Percentiles rank a stretch among this genome's conserved stretches.
Evolutionary conservation across 805 yeast genomes (phyloP).

Genomic region (Metschnikowia vanudenii): DNA sequence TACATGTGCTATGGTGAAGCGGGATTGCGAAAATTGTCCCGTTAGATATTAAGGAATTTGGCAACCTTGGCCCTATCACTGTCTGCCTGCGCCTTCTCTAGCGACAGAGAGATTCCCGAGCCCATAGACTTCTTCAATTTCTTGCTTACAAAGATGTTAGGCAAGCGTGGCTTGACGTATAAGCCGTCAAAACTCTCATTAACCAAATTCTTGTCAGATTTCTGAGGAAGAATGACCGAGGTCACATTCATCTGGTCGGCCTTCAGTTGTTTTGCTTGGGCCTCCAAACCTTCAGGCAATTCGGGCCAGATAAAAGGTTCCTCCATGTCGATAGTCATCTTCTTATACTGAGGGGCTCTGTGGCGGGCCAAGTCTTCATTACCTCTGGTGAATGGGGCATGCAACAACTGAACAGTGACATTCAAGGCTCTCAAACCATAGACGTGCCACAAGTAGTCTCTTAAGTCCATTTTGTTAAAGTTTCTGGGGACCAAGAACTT

Average conservation of each 20-base stretch:
- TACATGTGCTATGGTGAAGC: not conserved
- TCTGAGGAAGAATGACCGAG: slow-evolving; percentile 49
- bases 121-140: slow-evolving; percentile 27
- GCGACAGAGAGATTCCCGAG: slow-evolving; percentile 18
- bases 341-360: slow-evolving; percentile 79
- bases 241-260: slow-evolving; percentile 52
- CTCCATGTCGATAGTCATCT: slow-evolving; percentile 95
- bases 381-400: slow-evolving; percentile 60
- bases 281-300: slow-evolving; percentile 35
- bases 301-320: slow-evolving; percentile 97
- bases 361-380: slow-evolving; percentile 61
- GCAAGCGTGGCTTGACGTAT: slow-evolving; percentile 43
- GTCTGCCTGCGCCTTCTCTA: slow-evolving; percentile 24
- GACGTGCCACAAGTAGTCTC: slow-evolving; percentile 88
- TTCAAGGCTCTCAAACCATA: slow-evolving; percentile 89
- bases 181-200: slow-evolving; percentile 74
- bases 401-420: slow-evolving; percentile 81
- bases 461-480: slow-evolving; percentile 88
- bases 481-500: slow-evolving; percentile 91
- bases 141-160: slow-evolving; percentile 38
- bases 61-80: slow-evolving; percentile 32
- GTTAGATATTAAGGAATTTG: slow-evolving; percentile 30
- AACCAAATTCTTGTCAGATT: slow-evolving; percentile 70
- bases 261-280: slow-evolving; percentile 37
- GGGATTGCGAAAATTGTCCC: not conserved